Evolutionary conservation across 208 protist genomes (phyloP), one percentile per base, ranked within the genome.

Genomic region (Crithidia bombi): DNA sequence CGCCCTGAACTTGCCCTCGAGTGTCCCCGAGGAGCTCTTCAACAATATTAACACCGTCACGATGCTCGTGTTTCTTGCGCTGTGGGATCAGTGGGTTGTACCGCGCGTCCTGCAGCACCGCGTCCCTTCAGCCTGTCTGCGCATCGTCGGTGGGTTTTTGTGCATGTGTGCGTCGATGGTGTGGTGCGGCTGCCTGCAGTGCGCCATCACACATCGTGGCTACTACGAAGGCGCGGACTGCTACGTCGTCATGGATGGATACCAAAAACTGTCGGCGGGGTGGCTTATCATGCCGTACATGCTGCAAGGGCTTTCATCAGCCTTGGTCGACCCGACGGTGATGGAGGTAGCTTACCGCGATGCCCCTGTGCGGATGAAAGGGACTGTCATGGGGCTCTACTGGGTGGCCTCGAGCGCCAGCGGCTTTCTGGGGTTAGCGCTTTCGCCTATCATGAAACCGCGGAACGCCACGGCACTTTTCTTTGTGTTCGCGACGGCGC

Each of bases 41-140:
- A 91, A 89, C 78, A 91, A 89, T 69, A 74, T 91, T 66, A 89
- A 88, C 67, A 86, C 82, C 30, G 49, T 85, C 55, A 79, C 83
- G 5, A 73, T 87, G 46, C 75, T 91, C 36, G 44, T 85, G 0
- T 85, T 86, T 32, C 59, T 91, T 17, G 51, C 64, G 6, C 33
- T 85, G 10, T 83, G 72, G 73, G 83, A 88, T 33, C 57, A 65
- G 38, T 69, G 79, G 47, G 51, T 89, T 15, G 63, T 84, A 28
- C 83, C 83, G 23, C 50, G 43, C 17, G 58, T 83, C 14, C 76
- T 81, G 66, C 39, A 41, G 49, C 32, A 69, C 15, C 54, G 43
- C 19, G 56, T 58, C 9, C 81, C 72, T 10, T 32, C 72, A 0
- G 65, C 74, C n/a, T 54, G 72, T 19, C 51, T 65, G 36, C 76